A percentile compares a stretch with the other conserved stretches of the same genome.
These are phyloP conservation scores for Salix dunnii DNA, from an alignment of 345 rosid species.

Conservation along the genomic window DNA sequence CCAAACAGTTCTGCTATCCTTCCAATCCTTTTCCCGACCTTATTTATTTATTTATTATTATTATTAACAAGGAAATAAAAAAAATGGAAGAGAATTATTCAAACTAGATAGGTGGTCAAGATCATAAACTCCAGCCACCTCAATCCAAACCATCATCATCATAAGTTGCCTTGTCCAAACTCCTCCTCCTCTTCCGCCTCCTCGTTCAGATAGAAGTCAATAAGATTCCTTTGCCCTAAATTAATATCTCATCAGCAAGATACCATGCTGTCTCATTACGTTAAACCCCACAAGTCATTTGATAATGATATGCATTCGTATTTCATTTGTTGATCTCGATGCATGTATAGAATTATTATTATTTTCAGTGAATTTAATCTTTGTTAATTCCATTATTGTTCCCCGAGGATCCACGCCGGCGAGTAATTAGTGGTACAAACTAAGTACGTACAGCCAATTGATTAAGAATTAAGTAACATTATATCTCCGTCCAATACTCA, in stretches of 20 bases:
- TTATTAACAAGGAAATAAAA: not conserved
- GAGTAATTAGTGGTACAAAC: slow-evolving; percentile 11
- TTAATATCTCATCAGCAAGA: slow-evolving; percentile 20
- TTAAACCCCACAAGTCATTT: slow-evolving; percentile 20
- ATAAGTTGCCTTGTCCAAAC: slow-evolving; percentile 11
- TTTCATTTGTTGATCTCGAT: slow-evolving; percentile 17
- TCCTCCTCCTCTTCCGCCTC: no score
- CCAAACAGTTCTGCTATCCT: no score
- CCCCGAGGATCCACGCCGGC: slow-evolving; percentile 34
- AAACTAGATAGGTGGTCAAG: slow-evolving; percentile 17
- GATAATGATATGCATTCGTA: not conserved
- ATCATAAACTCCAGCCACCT: slow-evolving; percentile 12
- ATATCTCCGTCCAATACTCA: slow-evolving; percentile 5
- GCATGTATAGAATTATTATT: not conserved
- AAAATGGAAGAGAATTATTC: not conserved
- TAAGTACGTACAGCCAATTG: slow-evolving; percentile 21
- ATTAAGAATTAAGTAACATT: slow-evolving; percentile 11
- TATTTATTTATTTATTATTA: no score
- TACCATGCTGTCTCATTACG: slow-evolving; percentile 29
- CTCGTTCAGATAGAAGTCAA: slow-evolving; percentile 35
- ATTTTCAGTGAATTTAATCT: not conserved
- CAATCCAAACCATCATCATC: slow-evolving; percentile 21
- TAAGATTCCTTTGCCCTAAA: slow-evolving; percentile 39
- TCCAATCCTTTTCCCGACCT: no score
- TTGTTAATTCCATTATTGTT: slow-evolving; percentile 15